Base-by-base conservation (phyloP, 1,284 basidiomycete species). In the Thelephora terrestris region DNA sequence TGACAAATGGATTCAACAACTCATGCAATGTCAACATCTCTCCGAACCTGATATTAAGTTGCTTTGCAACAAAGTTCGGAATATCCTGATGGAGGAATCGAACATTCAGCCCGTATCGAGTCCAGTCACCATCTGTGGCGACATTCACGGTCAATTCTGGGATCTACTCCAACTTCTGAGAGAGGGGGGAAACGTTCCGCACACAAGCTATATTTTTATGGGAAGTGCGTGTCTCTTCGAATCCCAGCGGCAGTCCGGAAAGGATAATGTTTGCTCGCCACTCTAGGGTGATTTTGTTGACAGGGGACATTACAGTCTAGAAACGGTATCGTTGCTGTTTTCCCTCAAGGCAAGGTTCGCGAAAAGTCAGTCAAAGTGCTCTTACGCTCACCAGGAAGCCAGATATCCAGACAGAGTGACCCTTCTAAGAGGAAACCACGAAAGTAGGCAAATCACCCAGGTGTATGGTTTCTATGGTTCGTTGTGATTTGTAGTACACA, bases 161-260 rank as follows among this genome's bases (percentile, higher is more conserved):
- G 92, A 97, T 62, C 73, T 97, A 20, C 70, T 94, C 17, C 93
- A 98, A 70, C 72, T 98, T 32, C 73, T 98, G 57, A 70, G 91
- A 57, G 88, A 91, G 53, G 95, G 94, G 7, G 95, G 94, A 5
- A 78, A 81, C 58, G 79, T 89, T 0, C 91, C 91, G 3, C 85
- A 83, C 52, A 97, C 91, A 52, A 91, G 89, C 60, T 98, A 98
- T 66, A 91, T 98, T 52, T 97, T 98, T 64, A 98, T 98, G 94
- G 92, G 87, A 77, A 73, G 79, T 83, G 74, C 64, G 71, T 74
- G 67, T 62, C 61, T 57, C 55, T 53, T 56, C 45, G 43, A 18
- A 16, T 48, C 36, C 44, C 34, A 40, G 29, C 9, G 12, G 29
- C 29, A 6, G 29, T 32, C 29, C 29, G 29, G 29, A 32, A 32